Base-by-base conservation (phyloP, 139 green algal species). In the Tetraselmis striata region DNA sequence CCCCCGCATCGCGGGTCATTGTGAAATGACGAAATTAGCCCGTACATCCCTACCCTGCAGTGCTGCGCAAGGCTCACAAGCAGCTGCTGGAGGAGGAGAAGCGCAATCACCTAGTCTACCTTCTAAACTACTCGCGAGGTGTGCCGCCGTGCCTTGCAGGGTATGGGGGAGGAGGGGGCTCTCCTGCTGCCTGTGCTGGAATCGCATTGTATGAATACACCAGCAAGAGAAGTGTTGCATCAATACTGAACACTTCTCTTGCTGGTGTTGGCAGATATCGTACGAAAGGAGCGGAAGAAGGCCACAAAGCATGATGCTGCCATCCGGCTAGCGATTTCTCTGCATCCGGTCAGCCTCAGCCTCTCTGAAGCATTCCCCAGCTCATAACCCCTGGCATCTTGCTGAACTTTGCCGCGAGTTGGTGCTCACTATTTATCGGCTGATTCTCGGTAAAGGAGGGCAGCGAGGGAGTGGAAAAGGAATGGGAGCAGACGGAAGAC, bases 291-390 rank as follows among this genome's bases (percentile, higher is more conserved):
- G 77, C 91, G 95, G 29, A 89, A 86, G 29, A 97, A 97, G 85
- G 87, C 89, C 58, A 94, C 92, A 29, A 98, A 98, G 85, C 87
- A 97, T 78, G 94, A 98, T 86, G 92, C 91, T 29, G 87, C 91
- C 0, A 83, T 94, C 2, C 87, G 90, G 11, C 85, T 98, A 32
- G 91, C 93, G 23, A 86, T 80, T 23, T 31, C 90, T 1, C 75
- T 98, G 30, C 88, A 97, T 77, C 89, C 93, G 80, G 90, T 92
- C 77, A 59, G 87, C 74, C 11, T n/a, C n/a, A n/a, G n/a, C n/a
- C n/a, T n/a, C n/a, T n/a, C n/a, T n/a, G n/a, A n/a, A n/a, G n/a
- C n/a, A n/a, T n/a, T n/a, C n/a, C n/a, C n/a, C n/a, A n/a, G n/a
- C n/a, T n/a, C n/a, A n/a, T n/a, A n/a, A n/a, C n/a, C n/a, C n/a